A percentile compares a stretch with the other conserved stretches of the same genome.
phyloP scores from a whole-genome alignment of 495 filamentous ascomycete genomes.

The Talaromyces liani region DNA sequence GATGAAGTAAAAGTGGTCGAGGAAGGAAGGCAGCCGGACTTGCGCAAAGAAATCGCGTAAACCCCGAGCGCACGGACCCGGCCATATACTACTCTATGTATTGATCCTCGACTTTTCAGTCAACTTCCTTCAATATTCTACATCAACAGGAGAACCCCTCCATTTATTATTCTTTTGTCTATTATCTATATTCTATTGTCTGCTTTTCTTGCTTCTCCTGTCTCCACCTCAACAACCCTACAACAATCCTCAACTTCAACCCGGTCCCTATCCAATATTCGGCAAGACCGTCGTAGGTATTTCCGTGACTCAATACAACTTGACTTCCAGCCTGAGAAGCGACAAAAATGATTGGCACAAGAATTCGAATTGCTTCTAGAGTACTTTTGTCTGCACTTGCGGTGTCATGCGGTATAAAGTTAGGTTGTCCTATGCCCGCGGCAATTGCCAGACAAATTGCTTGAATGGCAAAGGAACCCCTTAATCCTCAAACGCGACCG shows the following conservation, averaged over 20 bases:
- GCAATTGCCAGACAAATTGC: neutral
- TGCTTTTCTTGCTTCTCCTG: neutral
- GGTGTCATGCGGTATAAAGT: neutral
- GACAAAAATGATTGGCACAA: neutral
- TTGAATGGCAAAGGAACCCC: neutral
- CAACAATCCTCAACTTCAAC: neutral
- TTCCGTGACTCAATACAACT: neutral
- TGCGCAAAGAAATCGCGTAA: neutral
- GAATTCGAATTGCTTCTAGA: neutral
- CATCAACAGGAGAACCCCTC: neutral
- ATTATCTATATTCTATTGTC: neutral
- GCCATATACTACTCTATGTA: neutral
- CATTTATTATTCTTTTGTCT: neutral
- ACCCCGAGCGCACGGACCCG: slow-evolving; percentile 8
- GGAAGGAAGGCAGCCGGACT: neutral
- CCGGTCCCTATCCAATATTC: neutral
- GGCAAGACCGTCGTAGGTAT: neutral
- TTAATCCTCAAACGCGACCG: neutral
- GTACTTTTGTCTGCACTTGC: neutral
- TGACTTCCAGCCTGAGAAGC: neutral
- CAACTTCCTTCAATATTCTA: neutral
- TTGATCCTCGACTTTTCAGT: neutral
- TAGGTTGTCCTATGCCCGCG: neutral
- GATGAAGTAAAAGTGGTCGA: neutral
- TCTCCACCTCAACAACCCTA: neutral